Conservation (phyloP, 352 stramenopile genomes). For the Phytophthora brassicae region DNA sequence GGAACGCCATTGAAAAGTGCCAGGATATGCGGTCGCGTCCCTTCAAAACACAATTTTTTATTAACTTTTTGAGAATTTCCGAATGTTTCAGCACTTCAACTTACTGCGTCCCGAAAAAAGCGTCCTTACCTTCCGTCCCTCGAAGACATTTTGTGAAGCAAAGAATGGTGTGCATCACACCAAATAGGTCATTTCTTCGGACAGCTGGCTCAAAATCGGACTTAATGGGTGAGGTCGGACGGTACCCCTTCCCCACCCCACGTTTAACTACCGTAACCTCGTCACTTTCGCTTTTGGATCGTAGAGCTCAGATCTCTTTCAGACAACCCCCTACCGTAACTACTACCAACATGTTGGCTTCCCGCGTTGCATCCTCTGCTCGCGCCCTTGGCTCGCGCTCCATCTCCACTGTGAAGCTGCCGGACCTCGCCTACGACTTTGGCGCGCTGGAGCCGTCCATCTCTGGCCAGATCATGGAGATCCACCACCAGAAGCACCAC, state of each 20-base stretch:
- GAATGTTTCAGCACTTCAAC: no score
- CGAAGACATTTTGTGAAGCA: background rate
- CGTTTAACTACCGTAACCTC: constrained; percentile 20
- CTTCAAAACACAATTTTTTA: constrained; percentile 1
- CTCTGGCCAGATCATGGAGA: constrained; percentile 89
- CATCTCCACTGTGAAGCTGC: constrained; percentile 76
- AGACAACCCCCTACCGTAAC: background rate
- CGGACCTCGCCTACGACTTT: constrained; percentile 88
- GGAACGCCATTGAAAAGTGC: constrained; percentile 67
- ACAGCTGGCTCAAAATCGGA: constrained; percentile 16
- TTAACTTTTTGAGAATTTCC: background rate
- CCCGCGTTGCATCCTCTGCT: constrained; percentile 18
- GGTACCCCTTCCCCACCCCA: constrained; percentile 18
- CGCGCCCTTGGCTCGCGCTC: constrained; percentile 31
- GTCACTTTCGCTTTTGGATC: constrained; percentile 38
- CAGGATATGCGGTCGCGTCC: constrained; percentile 8
- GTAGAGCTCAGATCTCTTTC: background rate
- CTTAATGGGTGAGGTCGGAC: constrained; percentile 23
- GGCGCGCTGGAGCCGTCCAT: constrained; percentile 88
- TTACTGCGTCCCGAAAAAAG: background rate
- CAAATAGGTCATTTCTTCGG: background rate
- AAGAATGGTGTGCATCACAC: no score
- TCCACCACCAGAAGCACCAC: constrained; percentile 98
- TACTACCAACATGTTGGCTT: constrained; percentile 31
- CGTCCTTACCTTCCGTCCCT: background rate